Base-by-base conservation (phyloP, 768 basidiomycete species). In the Agaricus subrufescens region DNA sequence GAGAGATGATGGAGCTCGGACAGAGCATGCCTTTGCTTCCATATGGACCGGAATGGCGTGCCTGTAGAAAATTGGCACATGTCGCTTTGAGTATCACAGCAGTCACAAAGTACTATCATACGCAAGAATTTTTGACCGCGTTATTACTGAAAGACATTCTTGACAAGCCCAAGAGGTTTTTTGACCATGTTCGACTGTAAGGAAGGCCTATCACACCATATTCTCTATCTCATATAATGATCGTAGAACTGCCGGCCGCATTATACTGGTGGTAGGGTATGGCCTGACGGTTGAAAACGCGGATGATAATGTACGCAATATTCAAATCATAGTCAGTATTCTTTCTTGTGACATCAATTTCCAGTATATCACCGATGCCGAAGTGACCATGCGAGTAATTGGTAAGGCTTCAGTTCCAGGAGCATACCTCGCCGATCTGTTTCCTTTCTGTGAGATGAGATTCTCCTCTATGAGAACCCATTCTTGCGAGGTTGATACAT, bases 201-300 rank as follows among this genome's bases (percentile, higher is more conserved):
- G 30, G 43, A 42, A 9, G 50, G 11, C n/a, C 44, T 46, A 25
- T 46, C 12, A 31, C 19, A 19, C 19, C 19, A 19, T 19, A 19
- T 19, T 19, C 19, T 19, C 19, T 19, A 19, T 55, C 60, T 37
- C 59, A 25, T 45, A 48, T 38, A 25, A 27, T 4, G 26, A 55
- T 8, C 12, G 11, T 40, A 80, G 79, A 40, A 67, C 79, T 27
- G 76, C 81, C 9, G 81, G 83, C 4, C 73, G 76, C 10, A 76
- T 83, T 46, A 83, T 84, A 26, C 60, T 84, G 46, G 70, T 74
- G 25, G 69, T 83, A 5, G 76, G 81, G 2, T 81, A 84, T 55
- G 83, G 83, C 23, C 80, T 82, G 49, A 71, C 79, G 52, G 80
- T 83, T 7, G 70, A 75, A 58, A 61, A 59, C 1, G 81, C 82